Conservation (phyloP, 2,329 filamentous ascomycete species). For the Aspergillus sp. region DNA sequence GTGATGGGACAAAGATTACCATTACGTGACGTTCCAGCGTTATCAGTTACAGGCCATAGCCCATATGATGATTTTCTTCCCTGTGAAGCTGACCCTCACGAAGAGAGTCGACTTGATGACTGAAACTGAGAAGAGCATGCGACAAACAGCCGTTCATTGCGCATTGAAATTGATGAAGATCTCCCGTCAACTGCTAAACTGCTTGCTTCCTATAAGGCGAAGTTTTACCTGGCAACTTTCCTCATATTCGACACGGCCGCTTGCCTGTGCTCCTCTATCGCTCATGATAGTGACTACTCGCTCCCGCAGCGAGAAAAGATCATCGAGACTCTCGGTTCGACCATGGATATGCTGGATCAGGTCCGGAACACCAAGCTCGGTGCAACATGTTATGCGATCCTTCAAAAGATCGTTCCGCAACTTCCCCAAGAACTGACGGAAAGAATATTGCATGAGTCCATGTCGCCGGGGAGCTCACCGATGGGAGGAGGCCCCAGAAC, state of each 20-base stretch:
- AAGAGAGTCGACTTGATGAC: slow-evolving; percentile 19
- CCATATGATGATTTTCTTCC: slow-evolving; percentile 42
- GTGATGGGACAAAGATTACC: slow-evolving; percentile 34
- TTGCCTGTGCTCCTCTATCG: slow-evolving; percentile 45
- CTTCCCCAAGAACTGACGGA: slow-evolving; percentile 8
- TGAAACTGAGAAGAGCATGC: slow-evolving; percentile 32
- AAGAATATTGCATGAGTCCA: neutral
- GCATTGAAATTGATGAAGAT: slow-evolving; percentile 39
- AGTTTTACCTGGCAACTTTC: slow-evolving; percentile 47
- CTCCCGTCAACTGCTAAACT: slow-evolving; percentile 38
- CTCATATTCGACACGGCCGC: slow-evolving; percentile 48
- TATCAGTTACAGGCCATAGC: slow-evolving; percentile 41
- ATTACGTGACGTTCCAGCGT: slow-evolving; percentile 43
- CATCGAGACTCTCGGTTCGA: slow-evolving; percentile 33
- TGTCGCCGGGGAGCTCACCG: slow-evolving; percentile 1
- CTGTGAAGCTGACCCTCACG: slow-evolving; percentile 43
- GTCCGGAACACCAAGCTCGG: slow-evolving; percentile 18
- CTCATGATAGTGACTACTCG: slow-evolving; percentile 42
- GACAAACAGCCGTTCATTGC: slow-evolving; percentile 39
- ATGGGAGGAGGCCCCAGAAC: slow-evolving; percentile 1
- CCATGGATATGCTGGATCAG: slow-evolving; percentile 28
- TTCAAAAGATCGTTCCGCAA: slow-evolving; percentile 14
- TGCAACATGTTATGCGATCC: slow-evolving; percentile 17
- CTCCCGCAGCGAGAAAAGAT: slow-evolving; percentile 39
- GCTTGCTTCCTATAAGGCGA: slow-evolving; percentile 39